phyloP scores from a whole-genome alignment of 2,329 filamentous ascomycete species.

The Epichloe glyceriae region DNA sequence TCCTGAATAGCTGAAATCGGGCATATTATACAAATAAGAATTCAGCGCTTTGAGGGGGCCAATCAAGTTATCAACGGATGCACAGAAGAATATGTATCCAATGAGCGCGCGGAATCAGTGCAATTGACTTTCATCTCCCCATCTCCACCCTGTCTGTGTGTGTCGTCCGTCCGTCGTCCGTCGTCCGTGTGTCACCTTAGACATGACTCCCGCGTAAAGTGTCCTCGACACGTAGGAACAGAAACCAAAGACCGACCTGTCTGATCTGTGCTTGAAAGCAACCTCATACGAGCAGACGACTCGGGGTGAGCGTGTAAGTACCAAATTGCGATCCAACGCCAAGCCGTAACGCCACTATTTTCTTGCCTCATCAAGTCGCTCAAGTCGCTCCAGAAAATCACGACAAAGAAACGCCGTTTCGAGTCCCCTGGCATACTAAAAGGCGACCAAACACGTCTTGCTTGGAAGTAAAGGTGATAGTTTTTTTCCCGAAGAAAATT shows the following conservation, averaged over 20 bases:
- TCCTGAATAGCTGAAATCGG: background rate
- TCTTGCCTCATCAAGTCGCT: background rate
- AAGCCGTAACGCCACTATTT: conserved; percentile 2
- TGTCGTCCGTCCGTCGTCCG: background rate
- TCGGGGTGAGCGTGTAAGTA: background rate
- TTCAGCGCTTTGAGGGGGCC: background rate
- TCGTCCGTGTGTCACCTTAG: background rate
- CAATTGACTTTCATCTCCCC: background rate
- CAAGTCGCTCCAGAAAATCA: background rate
- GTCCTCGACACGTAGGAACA: background rate
- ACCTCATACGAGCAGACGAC: background rate
- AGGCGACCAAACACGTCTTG: background rate
- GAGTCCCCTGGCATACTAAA: background rate
- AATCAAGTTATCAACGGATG: background rate
- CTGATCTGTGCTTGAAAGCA: background rate
- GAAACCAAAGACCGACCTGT: background rate
- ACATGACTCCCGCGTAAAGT: background rate
- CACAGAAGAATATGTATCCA: background rate
- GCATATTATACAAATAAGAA: background rate
- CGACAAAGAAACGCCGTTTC: background rate
- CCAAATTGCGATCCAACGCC: background rate
- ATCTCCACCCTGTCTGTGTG: no score
- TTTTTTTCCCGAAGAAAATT: background rate
- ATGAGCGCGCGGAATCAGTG: background rate
- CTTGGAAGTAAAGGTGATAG: background rate